Percentiles rank a stretch among this genome's conserved stretches.
Evolutionary conservation across 805 yeast species (phyloP).

Genomic region (Suhomyces vadensis): DNA sequence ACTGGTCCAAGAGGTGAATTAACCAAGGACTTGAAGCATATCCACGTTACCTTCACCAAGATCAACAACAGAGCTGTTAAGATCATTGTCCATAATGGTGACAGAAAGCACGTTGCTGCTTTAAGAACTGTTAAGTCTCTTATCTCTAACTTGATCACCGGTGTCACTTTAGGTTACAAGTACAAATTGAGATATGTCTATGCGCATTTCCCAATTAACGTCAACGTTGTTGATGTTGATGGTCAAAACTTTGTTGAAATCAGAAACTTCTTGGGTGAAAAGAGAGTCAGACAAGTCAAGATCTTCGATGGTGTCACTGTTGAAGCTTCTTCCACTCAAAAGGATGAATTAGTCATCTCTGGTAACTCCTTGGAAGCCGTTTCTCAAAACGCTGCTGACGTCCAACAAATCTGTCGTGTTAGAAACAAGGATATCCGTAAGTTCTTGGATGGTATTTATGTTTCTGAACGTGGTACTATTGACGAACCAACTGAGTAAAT

Average conservation of each 20-base stretch:
- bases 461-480: slow-evolving; percentile 90
- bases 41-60: slow-evolving; percentile 91
- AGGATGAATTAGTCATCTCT: slow-evolving; percentile 89
- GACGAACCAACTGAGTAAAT: slow-evolving; percentile 54
- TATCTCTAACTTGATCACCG: slow-evolving; percentile 90
- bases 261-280: slow-evolving; percentile 99
- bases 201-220: slow-evolving; percentile 99
- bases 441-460: slow-evolving; percentile 99
- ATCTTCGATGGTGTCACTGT: slow-evolving; percentile 87
- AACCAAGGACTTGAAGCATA: slow-evolving; percentile 88
- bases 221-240: slow-evolving; percentile 82
- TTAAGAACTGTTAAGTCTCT: slow-evolving; percentile 97
- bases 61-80: slow-evolving; percentile 69
- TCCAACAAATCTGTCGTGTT: slow-evolving; percentile 97
- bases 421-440: slow-evolving; percentile 99
- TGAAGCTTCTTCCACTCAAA: slow-evolving; percentile 77
- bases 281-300: slow-evolving; percentile 87
- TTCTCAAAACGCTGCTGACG: slow-evolving; percentile 97
- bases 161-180: slow-evolving; percentile 99
- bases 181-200: slow-evolving; percentile 99
- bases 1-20: slow-evolving; percentile 98
- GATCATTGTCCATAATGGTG: slow-evolving; percentile 96
- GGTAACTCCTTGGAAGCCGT: slow-evolving; percentile 98
- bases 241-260: slow-evolving; percentile 80
- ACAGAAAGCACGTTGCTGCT: slow-evolving; percentile 99